Base-by-base conservation (phyloP, 2,329 filamentous ascomycete species). In the Ophiostoma himal-ulmi region DNA sequence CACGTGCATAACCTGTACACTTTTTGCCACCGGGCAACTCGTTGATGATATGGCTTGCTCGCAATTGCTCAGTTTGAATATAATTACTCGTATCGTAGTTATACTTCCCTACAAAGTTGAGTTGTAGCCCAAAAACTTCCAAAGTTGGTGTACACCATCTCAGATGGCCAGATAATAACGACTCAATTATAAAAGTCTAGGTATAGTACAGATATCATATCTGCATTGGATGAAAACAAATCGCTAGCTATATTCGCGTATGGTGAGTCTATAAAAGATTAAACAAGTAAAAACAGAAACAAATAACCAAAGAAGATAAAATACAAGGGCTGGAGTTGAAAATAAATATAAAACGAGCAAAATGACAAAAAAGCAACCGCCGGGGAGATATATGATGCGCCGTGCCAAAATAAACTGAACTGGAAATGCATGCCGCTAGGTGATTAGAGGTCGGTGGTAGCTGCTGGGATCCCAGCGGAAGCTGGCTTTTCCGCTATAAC, bases 391-490 rank as follows among this genome's bases (percentile, higher is more conserved):
- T 65, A 41, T 65, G 36, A 22, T 65, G 62, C 62, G 62, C 62
- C 62, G 60, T 39, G 14, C 22, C 36, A 39, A 67, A 22, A 67
- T 44, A 13, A 64, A 76, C 7, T 22, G 30, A 34, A 11, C 34
- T 39, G 26, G 7, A 54, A 54, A 65, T 17, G 62, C 20, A 66
- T 36, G 72, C 75, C 68, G 62, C 17, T 20, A 41, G 36, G 62
- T 41, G 36, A 65, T 65, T 39, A 65, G 17, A 65, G 26, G 26
- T 69, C 68, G 30, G 1, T 20, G 44, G 30, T 52, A 2, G 34
- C 20, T 22, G 3, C 52, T 67, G 64, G 10, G n/a, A 26, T 11
- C 34, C 7, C 48, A 4, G 5, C 2, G 37, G 57, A 22, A 13
- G n/a, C 60, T 30, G 57, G 14, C 57, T 36, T 36, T 2, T 34